These are phyloP conservation scores for Ochetophila trinervis DNA, from an alignment of 306 rosid species.

Conservation along the genomic window DNA sequence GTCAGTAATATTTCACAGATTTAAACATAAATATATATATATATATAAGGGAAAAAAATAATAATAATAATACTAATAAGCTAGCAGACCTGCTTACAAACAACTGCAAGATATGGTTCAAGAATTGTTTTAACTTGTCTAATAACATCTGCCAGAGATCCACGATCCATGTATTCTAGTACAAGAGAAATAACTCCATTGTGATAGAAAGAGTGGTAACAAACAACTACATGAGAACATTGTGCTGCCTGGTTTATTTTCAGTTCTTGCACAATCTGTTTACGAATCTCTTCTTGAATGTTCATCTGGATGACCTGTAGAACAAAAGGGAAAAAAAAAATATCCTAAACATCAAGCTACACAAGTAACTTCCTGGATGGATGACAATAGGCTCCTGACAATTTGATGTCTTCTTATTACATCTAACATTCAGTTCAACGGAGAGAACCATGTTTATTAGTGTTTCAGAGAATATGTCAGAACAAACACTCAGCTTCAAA, in stretches of 20 bases:
- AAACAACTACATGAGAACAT: constrained; percentile 89
- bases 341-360: constrained; percentile 2
- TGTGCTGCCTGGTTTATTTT: constrained; percentile 97
- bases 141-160: constrained; percentile 82
- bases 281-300: constrained; percentile 90
- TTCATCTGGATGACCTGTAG: constrained; percentile 95
- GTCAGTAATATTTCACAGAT: no score
- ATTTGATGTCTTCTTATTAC: not conserved
- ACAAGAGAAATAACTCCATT: constrained; percentile 91
- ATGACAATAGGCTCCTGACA: constrained; percentile 5
- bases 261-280: constrained; percentile 97
- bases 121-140: constrained; percentile 90
- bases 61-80: no score
- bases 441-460: not conserved
- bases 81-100: constrained; percentile 81
- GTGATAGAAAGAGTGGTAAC: constrained; percentile 91
- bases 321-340: constrained; percentile 1
- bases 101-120: constrained; percentile 98
- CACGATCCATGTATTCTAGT: constrained; percentile 97
- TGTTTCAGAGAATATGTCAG: no score
- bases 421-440: constrained; percentile 2
- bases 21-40: no score
- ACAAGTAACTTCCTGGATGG: not conserved
- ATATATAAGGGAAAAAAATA: no score
- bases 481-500: no score